Conservation (phyloP, 768 basidiomycete species). For the Rhodosporidiobolus sp. region DNA sequence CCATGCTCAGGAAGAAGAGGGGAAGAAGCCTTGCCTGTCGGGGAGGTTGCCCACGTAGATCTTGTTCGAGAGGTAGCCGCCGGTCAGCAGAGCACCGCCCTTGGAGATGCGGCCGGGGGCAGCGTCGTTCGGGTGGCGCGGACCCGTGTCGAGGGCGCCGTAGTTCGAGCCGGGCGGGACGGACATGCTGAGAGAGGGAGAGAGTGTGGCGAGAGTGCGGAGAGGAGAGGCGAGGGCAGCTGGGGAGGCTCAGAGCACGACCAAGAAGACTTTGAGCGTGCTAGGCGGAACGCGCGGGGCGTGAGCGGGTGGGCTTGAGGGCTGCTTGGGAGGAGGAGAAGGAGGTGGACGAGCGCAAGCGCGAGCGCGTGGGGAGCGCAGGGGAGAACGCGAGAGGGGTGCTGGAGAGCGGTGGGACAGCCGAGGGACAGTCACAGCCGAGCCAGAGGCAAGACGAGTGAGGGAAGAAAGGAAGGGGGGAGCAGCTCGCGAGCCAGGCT, state of each 20-base stretch:
- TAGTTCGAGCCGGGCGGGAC: background rate
- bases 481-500: no score
- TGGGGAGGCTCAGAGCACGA: background rate
- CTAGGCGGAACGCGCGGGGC: background rate
- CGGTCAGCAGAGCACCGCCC: conserved; percentile 30
- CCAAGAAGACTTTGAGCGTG: background rate
- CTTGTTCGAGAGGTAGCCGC: conserved; percentile 39
- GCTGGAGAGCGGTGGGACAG: no score
- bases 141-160: conserved; percentile 3
- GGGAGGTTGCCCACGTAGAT: conserved; percentile 45
- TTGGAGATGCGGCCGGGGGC: conserved; percentile 27
- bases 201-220: no score
- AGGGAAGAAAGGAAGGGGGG: no score
- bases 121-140: conserved; percentile 31
- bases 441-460: no score
- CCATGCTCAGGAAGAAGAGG: no score
- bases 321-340: no score
- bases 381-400: no score
- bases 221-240: background rate
- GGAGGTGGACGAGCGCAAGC: background rate
- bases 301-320: background rate
- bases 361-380: background rate
- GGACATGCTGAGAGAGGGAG: background rate
- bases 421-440: no score
- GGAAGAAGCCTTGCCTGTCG: conserved; percentile 15